Base-by-base conservation (phyloP, 371 early-diverging fungal species). In the Mycotypha africana region DNA sequence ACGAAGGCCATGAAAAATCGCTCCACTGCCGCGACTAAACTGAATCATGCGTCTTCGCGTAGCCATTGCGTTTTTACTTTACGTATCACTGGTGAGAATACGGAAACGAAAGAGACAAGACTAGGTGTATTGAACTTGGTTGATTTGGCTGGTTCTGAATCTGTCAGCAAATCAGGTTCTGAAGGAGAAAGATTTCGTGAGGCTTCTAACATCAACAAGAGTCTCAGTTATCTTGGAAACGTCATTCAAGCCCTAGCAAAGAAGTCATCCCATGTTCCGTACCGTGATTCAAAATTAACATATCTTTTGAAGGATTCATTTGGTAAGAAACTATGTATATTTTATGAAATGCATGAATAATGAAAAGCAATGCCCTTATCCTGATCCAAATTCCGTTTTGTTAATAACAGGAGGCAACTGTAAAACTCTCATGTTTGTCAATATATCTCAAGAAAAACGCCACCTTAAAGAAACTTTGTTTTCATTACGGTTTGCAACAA, bases 361-460 rank as follows among this genome's bases (percentile, higher is more conserved):
- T n/a, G n/a, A n/a, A n/a, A n/a, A n/a, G n/a, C n/a, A n/a, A n/a
- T n/a, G n/a, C n/a, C n/a, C n/a, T n/a, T n/a, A 28, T 28, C 30
- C 30, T 12, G 30, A 8, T 28, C 8, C 6, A 28, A 6, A 12
- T 28, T 6, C 30, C 12, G 6, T 28, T 8, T 8, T 28, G 12
- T 33, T 11, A 9, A 11, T 28, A n/a, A 30, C 46, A 67, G 72
- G 90, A 8, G 95, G 95, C 16, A 97, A 96, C 56, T 89, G 92
- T 54, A 96, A 97, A 65, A 95, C 95, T 1, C 78, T 97, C 15
- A 99, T 99, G 98, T 94, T 99, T 85, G 98, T 99, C 19, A 98
- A 98, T 57, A 79, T 99, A 22, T 86, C 88, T 19, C 95, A 95
- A 9, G 54, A 83, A 44, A 51, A 70, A 15, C 69, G 75, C 25